phyloP scores from a whole-genome alignment of 805 yeast genomes.

The Candida silvatica region DNA sequence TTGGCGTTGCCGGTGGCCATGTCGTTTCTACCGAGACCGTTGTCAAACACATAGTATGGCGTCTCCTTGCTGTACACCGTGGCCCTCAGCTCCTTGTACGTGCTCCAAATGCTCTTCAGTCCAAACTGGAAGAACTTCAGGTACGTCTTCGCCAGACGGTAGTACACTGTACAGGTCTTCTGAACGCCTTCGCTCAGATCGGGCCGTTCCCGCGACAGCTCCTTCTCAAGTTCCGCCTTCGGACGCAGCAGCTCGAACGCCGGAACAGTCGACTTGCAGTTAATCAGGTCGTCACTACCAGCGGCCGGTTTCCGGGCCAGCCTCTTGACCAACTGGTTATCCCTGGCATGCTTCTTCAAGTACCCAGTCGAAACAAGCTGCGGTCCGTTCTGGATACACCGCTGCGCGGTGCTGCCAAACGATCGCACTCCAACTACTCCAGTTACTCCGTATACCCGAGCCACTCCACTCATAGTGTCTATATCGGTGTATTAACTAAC shows the following conservation, averaged over 20 bases:
- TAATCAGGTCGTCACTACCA: slow-evolving; percentile 5
- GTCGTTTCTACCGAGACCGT: slow-evolving; percentile 17
- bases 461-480: too few species aligned
- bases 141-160: slow-evolving; percentile 14
- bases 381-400: too few species aligned
- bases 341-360: not conserved
- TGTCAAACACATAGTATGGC: slow-evolving; percentile 17
- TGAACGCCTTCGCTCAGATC: slow-evolving; percentile 1
- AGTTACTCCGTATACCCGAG: too few species aligned
- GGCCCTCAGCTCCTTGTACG: slow-evolving; percentile 23
- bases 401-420: too few species aligned
- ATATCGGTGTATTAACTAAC: too few species aligned
- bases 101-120: slow-evolving; percentile 44
- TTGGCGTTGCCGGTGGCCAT: slow-evolving; percentile 17
- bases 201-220: slow-evolving; percentile 5
- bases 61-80: slow-evolving; percentile 19
- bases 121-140: slow-evolving; percentile 52
- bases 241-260: slow-evolving; percentile 14
- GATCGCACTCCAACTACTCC: too few species aligned
- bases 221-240: slow-evolving; percentile 2
- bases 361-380: too few species aligned
- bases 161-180: slow-evolving; percentile 8
- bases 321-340: slow-evolving; percentile 3
- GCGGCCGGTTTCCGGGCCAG: too few species aligned
- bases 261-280: slow-evolving; percentile 10